Evolutionary conservation across 495 filamentous ascomycete genomes (phyloP), one percentile per base, ranked within the genome.

Genomic region (Aspergillus affinis): DNA sequence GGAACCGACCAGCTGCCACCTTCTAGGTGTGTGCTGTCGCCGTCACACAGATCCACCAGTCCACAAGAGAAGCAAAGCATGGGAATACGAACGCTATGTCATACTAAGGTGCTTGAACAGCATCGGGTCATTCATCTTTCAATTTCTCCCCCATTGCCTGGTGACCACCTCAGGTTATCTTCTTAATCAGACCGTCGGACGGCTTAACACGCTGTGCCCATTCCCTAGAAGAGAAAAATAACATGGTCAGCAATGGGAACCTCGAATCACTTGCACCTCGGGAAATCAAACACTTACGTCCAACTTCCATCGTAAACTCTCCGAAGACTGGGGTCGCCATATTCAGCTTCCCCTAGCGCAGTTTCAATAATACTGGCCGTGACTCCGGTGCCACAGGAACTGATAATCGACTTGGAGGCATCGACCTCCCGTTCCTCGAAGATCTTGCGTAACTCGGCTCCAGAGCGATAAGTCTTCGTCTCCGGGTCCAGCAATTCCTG

Each of bases 241-340:
- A n/a, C 51, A 20, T 48, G 19, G 27, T 20, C 20, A 30, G 30
- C 30, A 44, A 36, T n/a, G 6, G n/a, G 15, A 21, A 49, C 5
- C 1, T 49, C 13, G 46, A 53, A 19, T 19, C 17, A 13, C 17
- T 10, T 53, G 13, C 44, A 18, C 17, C 19, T 8, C 19, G 12
- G 13, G 36, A 54, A 52, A 56, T 41, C 36, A 50, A 49, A 51
- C 18, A 91, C 91, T 89, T 72, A 95, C 89, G 93, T 97, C 94
- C 94, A 98, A 67, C 92, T 96, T 17, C 94, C 94, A 80, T 98
- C 94, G 70, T 98, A 98, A 26, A 97, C 78, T 67, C 83, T 87
- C 60, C 89, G 84, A 47, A 85, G 86, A 41, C 85, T 81, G 7
- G 85, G 77, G 36, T 84, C 76, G 13, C 88, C 89, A 68, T 84